Evolutionary conservation across 163 green algal species (phyloP), one percentile per base, ranked within the genome.

Genomic region (Picocystis sp.): DNA sequence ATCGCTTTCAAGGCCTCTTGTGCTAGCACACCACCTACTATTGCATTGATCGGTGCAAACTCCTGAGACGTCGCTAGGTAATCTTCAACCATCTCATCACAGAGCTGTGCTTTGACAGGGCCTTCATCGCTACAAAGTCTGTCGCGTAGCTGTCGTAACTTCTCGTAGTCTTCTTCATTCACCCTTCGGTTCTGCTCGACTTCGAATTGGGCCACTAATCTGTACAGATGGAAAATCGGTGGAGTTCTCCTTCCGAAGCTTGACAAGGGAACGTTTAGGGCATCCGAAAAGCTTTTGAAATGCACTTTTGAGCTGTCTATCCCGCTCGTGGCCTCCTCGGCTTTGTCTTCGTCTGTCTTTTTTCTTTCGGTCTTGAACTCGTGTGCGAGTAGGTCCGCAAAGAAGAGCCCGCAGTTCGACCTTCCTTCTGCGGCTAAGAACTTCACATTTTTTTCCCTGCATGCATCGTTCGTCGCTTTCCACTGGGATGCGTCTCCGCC

Each of bases 1-100:
- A 93, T 58, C 3, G 75, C 76, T n/a, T 77, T 75, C 15, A 94
- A 64, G 17, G 89, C 55, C 44, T 89, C 75, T 55, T 94, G 93
- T 0, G 73, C 81, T 43, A 90, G 59, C 34, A 87, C 57, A 14
- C 82, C 83, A 0, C 82, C 83, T 17, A 90, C 51, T 14, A 92
- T 58, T 1, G 81, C 73, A 53, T 74, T 73, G 12, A 83, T 71
- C 9, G 77, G 64, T 0, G 78, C 66, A 55, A 84, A 50, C n/a
- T 76, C 57, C 58, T 1, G 9, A 19, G 35, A 6, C 34, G 35
- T 34, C 24, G 25, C n/a, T 11, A 52, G 44, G 1, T 47, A 23
- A 12, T 19, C 22, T 25, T 44, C 35, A 45, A 63, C 44, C 2
- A 45, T 45, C 21, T 58, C 43, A 41, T 51, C 22, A 43, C 71